These are phyloP conservation scores for Diaporthe destruens DNA, from an alignment of 2,329 filamentous ascomycete species.

Conservation along the genomic window DNA sequence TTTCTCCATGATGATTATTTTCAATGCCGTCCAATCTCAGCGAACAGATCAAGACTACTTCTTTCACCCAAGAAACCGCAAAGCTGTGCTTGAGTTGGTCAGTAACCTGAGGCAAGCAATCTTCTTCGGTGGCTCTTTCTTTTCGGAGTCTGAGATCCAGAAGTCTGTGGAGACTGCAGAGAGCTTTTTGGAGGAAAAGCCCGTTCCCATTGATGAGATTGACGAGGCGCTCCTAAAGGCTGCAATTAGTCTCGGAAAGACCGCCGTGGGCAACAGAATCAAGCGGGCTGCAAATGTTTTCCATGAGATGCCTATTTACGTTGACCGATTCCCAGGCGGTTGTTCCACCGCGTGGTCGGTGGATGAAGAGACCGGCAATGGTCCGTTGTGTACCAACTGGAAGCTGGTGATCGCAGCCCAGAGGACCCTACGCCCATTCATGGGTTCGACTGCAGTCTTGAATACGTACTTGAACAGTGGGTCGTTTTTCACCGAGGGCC, in stretches of 20 bases:
- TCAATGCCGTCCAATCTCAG: constrained; percentile 91
- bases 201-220: constrained; percentile 67
- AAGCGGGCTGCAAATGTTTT: constrained; percentile 76
- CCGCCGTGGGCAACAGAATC: constrained; percentile 69
- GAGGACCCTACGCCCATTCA: constrained; percentile 61
- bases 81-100: constrained; percentile 76
- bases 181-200: constrained; percentile 74
- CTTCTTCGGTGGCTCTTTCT: constrained; percentile 87
- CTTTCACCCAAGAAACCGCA: constrained; percentile 81
- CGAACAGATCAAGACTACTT: constrained; percentile 88
- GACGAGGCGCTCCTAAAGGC: constrained; percentile 73
- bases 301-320: constrained; percentile 83
- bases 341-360: constrained; percentile 77
- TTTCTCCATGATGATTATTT: constrained; percentile 85
- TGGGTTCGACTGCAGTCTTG: constrained; percentile 58
- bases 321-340: constrained; percentile 74
- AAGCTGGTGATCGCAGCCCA: constrained; percentile 66
- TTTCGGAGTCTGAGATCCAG: constrained; percentile 71
- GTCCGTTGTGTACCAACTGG: constrained; percentile 62
- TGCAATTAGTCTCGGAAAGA: constrained; percentile 74
- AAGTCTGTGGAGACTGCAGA: constrained; percentile 75
- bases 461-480: constrained; percentile 63
- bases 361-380: constrained; percentile 56
- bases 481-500: constrained; percentile 56
- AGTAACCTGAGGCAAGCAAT: constrained; percentile 85